Evolutionary conservation across 768 basidiomycete genomes (phyloP).

Genomic region (Basidioascus undulatus): DNA sequence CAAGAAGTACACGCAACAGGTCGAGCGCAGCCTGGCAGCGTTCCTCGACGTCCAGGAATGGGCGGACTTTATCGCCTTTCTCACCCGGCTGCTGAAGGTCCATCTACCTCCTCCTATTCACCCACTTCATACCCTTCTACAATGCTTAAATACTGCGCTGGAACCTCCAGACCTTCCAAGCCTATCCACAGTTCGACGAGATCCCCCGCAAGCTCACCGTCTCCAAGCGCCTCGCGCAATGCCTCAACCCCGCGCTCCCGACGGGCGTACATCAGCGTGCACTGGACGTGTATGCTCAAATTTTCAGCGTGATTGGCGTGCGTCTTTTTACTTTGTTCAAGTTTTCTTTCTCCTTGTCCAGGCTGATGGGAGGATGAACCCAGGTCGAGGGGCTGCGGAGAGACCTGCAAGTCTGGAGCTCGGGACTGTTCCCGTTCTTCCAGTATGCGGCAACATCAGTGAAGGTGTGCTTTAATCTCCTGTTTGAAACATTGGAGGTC

Average conservation of each 20-base stretch:
- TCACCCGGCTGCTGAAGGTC: conserved; percentile 82
- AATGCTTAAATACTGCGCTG: not conserved
- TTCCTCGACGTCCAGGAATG: conserved; percentile 96
- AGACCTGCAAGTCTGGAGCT: conserved; percentile 80
- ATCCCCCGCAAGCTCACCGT: conserved; percentile 87
- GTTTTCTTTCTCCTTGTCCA: conserved; percentile 1
- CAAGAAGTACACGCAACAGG: conserved; percentile 75
- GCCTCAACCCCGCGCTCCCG: conserved; percentile 89
- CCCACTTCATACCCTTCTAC: not conserved
- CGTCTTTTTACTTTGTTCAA: conserved; percentile 14
- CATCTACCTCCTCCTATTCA: not conserved
- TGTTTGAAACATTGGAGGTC: not conserved
- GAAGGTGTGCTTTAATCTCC: conserved; percentile 28
- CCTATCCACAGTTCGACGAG: conserved; percentile 80
- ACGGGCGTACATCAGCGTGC: conserved; percentile 92
- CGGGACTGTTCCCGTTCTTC: conserved; percentile 93
- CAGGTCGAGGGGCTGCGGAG: conserved; percentile 65
- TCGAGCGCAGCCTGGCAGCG: conserved; percentile 74
- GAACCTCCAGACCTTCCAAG: conserved; percentile 52
- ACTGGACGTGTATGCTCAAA: conserved; percentile 79
- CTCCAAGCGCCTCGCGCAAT: conserved; percentile 82
- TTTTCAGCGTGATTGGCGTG: conserved; percentile 74
- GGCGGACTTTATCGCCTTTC: conserved; percentile 96
- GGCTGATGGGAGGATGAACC: no score
- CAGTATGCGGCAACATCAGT: conserved; percentile 99